Conservation (phyloP, 352 stramenopile species). For the Phytopythium mirpurense region DNA sequence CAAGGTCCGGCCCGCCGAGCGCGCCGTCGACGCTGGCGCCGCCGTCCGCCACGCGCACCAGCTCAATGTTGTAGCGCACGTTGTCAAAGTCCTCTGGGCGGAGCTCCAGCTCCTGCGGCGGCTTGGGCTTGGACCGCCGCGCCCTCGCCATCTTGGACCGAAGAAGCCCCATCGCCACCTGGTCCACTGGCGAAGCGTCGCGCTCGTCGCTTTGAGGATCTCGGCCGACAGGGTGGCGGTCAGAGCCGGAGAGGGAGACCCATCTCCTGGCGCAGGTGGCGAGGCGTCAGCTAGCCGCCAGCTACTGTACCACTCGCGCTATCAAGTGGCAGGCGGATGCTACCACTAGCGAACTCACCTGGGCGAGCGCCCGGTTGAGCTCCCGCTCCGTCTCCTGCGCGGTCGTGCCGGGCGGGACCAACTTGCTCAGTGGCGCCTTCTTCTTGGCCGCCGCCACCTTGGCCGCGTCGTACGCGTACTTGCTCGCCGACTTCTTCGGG, state of each 20-base stretch:
- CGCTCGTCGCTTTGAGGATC: not conserved
- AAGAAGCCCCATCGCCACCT: not conserved
- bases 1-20: slow-evolving; percentile 12
- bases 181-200: not conserved
- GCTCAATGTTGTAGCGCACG: slow-evolving; percentile 57
- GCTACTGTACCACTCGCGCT: not conserved
- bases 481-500: slow-evolving; percentile 22
- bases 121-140: not conserved
- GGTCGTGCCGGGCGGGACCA: slow-evolving; percentile 23
- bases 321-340: not conserved
- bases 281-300: not conserved
- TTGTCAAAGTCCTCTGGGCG: slow-evolving; percentile 61
- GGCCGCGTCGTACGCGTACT: slow-evolving; percentile 43
- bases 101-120: slow-evolving; percentile 15
- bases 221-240: not conserved
- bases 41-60: slow-evolving; percentile 27
- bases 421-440: slow-evolving; percentile 54
- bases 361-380: slow-evolving; percentile 55
- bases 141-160: not conserved
- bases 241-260: not conserved
- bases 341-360: slow-evolving; percentile 14
- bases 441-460: slow-evolving; percentile 51
- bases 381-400: slow-evolving; percentile 68
- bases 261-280: not conserved
- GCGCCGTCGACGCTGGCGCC: slow-evolving; percentile 5